Base-by-base conservation (phyloP, 805 yeast genomes). In the Yarrowia keelungensis region DNA sequence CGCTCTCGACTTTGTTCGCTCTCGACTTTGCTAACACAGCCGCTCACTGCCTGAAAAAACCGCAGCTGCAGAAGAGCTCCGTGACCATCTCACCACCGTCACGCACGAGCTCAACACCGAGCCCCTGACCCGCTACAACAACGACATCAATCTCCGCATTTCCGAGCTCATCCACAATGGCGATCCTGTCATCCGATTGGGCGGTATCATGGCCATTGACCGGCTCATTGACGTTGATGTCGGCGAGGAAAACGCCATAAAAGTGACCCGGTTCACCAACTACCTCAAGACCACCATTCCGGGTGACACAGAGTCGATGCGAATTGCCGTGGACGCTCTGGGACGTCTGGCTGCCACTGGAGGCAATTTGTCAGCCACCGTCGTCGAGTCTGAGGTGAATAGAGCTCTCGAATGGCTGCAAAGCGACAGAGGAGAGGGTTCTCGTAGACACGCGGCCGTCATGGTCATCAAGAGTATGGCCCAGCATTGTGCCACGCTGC, bases 331-430 rank as follows among this genome's bases (percentile, higher is more conserved):
- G 0, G 84, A 84, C 67, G 91, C 97, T 0, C 81, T 95, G 71
- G 99, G 98, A 12, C 89, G 89, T 74, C 81, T 94, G 72, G 97
- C 98, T 0, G 86, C 88, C 7, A 94, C 97, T 0, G 97, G 97
- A 36, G 95, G 97, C 0, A 87, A 96, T 1, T 79, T 92, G 67
- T 91, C 97, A 0, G 92, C 96, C 0, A 97, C 92, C 64, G 89
- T 94, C 76, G 97, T 95, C 36, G 98, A 94, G 71, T 90, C 87
- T 73, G 97, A 94, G 77, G 95, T 95, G 9, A 91, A 89, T 75
- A 84, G 90, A 61, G 91, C 97, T 47, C 83, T 94, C 64, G 99
- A 95, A 77, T 89, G 97, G 94, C 83, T 94, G 32, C 90, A 91
- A 42, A 84, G 89, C n/a, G 97, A 92, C 71, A 88, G 91, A 72